Evolutionary conservation across 768 basidiomycete species (phyloP), one percentile per base, ranked within the genome.

Genomic region (Mycena leptocephala): DNA sequence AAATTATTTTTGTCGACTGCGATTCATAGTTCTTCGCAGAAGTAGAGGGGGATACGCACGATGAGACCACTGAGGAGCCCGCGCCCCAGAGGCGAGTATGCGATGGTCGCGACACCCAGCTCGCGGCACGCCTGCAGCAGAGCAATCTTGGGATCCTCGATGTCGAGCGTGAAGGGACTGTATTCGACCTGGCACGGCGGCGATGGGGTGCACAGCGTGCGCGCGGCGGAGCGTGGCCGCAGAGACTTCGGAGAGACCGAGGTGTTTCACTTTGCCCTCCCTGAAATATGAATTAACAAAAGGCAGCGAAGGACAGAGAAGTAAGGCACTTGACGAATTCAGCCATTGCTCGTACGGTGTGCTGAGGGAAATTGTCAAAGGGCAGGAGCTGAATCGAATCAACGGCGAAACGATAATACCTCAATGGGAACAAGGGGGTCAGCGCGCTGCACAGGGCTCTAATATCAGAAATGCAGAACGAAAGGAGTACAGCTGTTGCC

Each of bases 11-110:
- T 13, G 18, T 18, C 18, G 41, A 43, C 41, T 13, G 18, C 11
- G 41, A 43, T 10, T 18, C 4, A 43, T 13, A n/a, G n/a, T n/a
- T n/a, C n/a, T n/a, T n/a, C n/a, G n/a, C n/a, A n/a, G n/a, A n/a
- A n/a, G n/a, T n/a, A 18, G 18, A 43, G 9, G 41, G 41, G 18
- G 18, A 4, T 13, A 30, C 81, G 77, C 58, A 83, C 83, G 55
- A 83, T 84, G 76, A 78, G 80, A 9, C 87, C 87, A 0, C 84
- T 88, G 61, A 87, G 63, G 8, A 88, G 67, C 14, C 87, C 87
- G 62, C 85, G 81, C 26, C 87, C 87, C 33, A 88, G 80, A 0
- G 87, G 88, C 2, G 83, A 82, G 62, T 87, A 89, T 0, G 85
- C 83, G 13, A 88, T 77, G 58, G 86, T 82, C 64, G 83, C 82